A percentile compares a stretch with the other conserved stretches of the same genome.
Evolutionary conservation across 306 rosid species (phyloP).

Genomic region (Phaseolus lunatus): DNA sequence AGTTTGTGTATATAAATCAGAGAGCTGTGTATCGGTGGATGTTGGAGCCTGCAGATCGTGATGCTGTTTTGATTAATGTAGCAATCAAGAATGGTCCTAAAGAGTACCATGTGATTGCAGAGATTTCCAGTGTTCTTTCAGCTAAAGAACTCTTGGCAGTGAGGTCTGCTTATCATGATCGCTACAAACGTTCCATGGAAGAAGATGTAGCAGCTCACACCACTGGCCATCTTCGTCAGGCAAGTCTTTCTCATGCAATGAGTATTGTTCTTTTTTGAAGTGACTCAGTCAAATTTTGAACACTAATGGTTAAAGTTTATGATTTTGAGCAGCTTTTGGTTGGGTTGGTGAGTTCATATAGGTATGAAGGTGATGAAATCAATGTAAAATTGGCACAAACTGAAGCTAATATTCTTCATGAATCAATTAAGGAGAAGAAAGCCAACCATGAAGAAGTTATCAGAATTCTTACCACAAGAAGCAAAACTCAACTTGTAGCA

Average conservation of each 20-base stretch:
- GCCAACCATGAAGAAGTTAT: slow-evolving; percentile 68
- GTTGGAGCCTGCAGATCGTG: slow-evolving; percentile 74
- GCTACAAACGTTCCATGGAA: slow-evolving; percentile 81
- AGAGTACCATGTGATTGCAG: slow-evolving; percentile 62
- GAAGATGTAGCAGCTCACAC: slow-evolving; percentile 81
- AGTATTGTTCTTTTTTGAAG: not conserved
- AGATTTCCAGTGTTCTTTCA: slow-evolving; percentile 62
- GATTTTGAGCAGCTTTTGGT: slow-evolving; percentile 64
- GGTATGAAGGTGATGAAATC: slow-evolving; percentile 62
- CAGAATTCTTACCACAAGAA: slow-evolving; percentile 77
- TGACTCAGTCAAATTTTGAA: not conserved
- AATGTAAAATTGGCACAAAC: slow-evolving; percentile 55
- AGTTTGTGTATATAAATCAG: slow-evolving; percentile 35
- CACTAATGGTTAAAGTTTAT: not conserved
- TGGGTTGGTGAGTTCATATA: slow-evolving; percentile 61
- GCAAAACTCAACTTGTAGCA: slow-evolving; percentile 76
- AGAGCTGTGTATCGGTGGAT: slow-evolving; percentile 80
- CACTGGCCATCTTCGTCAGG: slow-evolving; percentile 80
- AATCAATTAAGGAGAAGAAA: slow-evolving; percentile 61
- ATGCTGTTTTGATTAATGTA: slow-evolving; percentile 75
- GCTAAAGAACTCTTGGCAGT: slow-evolving; percentile 74
- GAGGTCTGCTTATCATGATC: slow-evolving; percentile 74
- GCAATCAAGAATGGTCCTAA: slow-evolving; percentile 58
- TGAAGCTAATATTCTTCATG: slow-evolving; percentile 72
- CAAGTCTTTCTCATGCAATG: slow-evolving; percentile 16